Evolutionary conservation across 2,329 filamentous ascomycete species (phyloP).

Genomic region (Arachnopeziza araneosa): DNA sequence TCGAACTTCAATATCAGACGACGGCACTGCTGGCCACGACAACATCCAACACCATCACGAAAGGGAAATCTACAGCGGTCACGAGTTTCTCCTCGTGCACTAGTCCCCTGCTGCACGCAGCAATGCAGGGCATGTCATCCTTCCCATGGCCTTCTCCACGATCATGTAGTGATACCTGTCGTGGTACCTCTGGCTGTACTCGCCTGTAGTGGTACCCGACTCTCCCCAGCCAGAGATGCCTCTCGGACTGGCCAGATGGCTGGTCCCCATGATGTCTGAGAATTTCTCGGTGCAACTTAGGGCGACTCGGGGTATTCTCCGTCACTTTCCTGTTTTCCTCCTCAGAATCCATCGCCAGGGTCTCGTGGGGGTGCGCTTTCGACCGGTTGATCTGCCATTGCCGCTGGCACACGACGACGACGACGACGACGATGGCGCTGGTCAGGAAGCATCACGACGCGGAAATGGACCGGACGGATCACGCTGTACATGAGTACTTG

Average conservation of each 20-base stretch:
- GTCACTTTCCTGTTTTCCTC: background rate
- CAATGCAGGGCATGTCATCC: background rate
- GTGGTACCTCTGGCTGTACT: background rate
- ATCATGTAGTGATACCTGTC: background rate
- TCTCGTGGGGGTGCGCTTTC: background rate
- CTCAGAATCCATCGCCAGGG: background rate
- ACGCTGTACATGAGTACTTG: no score
- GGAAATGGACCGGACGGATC: background rate
- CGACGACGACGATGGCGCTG: no score
- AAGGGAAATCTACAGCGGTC: background rate
- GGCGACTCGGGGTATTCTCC: background rate
- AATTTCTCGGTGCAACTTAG: background rate
- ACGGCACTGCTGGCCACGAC: background rate
- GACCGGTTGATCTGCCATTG: background rate
- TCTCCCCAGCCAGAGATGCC: background rate
- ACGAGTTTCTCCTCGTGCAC: background rate
- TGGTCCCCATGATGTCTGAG: background rate
- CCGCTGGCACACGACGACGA: no score
- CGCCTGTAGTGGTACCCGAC: background rate
- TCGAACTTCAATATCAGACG: background rate
- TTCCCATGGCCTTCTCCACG: background rate
- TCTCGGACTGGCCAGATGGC: background rate
- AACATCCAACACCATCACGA: background rate
- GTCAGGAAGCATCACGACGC: background rate
- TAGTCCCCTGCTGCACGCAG: background rate